Evolutionary conservation across 176 grass and related monocot species (phyloP), one percentile per base, ranked within the genome.

Genomic region (Oryza meridionalis): DNA sequence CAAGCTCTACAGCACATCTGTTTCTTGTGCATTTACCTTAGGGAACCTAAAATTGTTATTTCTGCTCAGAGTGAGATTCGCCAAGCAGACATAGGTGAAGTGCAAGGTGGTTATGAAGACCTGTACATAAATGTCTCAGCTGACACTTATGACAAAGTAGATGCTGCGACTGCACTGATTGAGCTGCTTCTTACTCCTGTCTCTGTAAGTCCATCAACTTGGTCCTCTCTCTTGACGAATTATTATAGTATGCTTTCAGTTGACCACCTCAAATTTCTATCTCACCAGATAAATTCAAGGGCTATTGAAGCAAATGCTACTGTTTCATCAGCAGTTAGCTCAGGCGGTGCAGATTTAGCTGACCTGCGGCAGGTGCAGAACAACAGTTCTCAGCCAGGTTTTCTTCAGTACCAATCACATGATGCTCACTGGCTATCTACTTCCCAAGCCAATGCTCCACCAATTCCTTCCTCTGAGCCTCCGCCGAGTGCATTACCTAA

Each of bases 71-170:
- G 26, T 68, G 92, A 98, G 90, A 88, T 98, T 80, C 81, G 83
- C 43, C 87, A 90, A 65, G 42, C 84, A 71, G 93, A 93, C 71
- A 78, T 90, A 93, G 78, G 84, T 85, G 93, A 93, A 85, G 87
- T 33, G 7, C 79, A 77, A 80, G 84, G 44, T 93, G 77, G 77
- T 53, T 98, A 93, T 88, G 91, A 93, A 84, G 96, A 95, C 53
- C 68, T 98, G 71, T 78, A 92, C 32, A 86, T 98, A 15, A 89
- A 91, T 80, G 89, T 98, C 61, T 90, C 80, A 38, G 91, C 96
- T 61, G 96, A 95, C 42, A 90, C 92, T 65, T 90, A 98, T 82
- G 92, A 95, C 78, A 98, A 98, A 95, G 76, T 95, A 62, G 96
- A 98, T 81, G 82, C 91, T 83, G 96, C 96, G 65, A 87, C 90